These are phyloP conservation scores for Phytophthora macrochlamydospora DNA, from an alignment of 352 stramenopile species.

Conservation along the genomic window DNA sequence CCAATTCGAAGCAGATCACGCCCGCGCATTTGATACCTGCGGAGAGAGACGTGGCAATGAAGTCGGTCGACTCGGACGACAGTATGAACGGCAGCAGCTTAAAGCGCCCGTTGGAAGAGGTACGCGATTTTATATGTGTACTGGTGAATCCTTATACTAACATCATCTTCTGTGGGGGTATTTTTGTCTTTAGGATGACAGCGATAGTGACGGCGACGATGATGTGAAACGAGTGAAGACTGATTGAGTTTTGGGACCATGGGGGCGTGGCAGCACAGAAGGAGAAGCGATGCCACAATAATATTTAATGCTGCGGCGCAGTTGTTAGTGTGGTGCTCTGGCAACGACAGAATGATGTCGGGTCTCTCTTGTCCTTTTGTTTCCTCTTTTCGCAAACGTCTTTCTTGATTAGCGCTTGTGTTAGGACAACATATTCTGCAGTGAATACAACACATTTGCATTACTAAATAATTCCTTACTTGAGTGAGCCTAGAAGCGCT, in stretches of 20 bases:
- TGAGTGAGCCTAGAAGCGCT: conserved; percentile 19
- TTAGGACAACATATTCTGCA: conserved; percentile 8
- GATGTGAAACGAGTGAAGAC: conserved; percentile 71
- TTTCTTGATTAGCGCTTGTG: background rate
- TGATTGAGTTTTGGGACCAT: conserved; percentile 38
- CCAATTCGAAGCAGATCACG: conserved; percentile 84
- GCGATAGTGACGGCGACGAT: conserved; percentile 70
- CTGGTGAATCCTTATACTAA: no score
- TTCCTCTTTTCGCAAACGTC: conserved; percentile 9
- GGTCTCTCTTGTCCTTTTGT: conserved; percentile 23
- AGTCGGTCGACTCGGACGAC: conserved; percentile 17
- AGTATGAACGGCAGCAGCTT: conserved; percentile 31
- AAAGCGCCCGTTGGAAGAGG: conserved; percentile 64
- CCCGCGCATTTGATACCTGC: conserved; percentile 71
- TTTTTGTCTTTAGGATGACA: conserved; percentile 47
- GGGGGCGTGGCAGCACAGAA: conserved; percentile 19
- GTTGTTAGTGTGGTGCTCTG: conserved; percentile 29
- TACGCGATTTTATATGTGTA: conserved; percentile 1
- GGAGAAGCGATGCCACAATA: conserved; percentile 37
- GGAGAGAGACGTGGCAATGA: conserved; percentile 37
- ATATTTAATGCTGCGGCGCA: conserved; percentile 23
- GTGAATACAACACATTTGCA: conserved; percentile 36
- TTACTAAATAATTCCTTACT: conserved; percentile 7
- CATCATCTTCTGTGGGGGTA: background rate
- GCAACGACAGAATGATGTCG: conserved; percentile 31